Percentiles rank a stretch among this genome's conserved stretches.
These are phyloP conservation scores for Cyclocybe aegerita DNA, from an alignment of 768 basidiomycete genomes.

Conservation along the genomic window DNA sequence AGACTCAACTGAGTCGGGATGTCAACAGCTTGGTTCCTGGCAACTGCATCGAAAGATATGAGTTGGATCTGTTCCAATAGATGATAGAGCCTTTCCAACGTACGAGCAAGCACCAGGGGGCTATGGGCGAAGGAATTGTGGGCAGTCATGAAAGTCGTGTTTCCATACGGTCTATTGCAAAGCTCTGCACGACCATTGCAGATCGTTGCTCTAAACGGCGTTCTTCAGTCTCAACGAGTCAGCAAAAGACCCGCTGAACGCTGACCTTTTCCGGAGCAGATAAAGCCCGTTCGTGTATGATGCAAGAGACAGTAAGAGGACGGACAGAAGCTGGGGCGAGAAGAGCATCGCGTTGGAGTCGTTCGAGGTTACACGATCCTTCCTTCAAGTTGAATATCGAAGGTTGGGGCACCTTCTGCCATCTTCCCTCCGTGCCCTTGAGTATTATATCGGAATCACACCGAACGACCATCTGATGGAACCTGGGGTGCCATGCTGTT, in stretches of 20 bases:
- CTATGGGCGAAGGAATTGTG: constrained; percentile 60
- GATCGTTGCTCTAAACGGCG: constrained; percentile 28
- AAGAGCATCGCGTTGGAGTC: neutral
- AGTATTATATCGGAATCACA: neutral
- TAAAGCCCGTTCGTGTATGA: neutral
- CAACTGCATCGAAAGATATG: constrained; percentile 15
- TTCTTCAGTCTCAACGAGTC: too few species aligned
- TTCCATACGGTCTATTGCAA: constrained; percentile 56
- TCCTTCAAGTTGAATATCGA: neutral
- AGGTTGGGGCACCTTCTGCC: too few species aligned
- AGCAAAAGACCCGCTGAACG: too few species aligned
- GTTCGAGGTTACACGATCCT: neutral
- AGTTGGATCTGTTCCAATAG: constrained; percentile 26
- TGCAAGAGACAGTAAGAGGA: neutral
- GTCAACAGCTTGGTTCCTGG: constrained; percentile 50
- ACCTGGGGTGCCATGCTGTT: neutral
- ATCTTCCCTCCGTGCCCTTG: neutral
- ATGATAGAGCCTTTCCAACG: constrained; percentile 34
- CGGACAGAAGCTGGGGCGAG: neutral
- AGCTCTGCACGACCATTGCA: constrained; percentile 71
- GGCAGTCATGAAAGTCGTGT: constrained; percentile 47
- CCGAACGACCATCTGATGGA: neutral
- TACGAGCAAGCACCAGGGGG: neutral
- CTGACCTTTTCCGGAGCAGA: neutral
- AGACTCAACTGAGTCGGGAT: constrained; percentile 46